A percentile compares a stretch with the other conserved stretches of the same genome.
phyloP scores from a whole-genome alignment of 176 grass and related monocot species.

The Pontederia crassipes region DNA sequence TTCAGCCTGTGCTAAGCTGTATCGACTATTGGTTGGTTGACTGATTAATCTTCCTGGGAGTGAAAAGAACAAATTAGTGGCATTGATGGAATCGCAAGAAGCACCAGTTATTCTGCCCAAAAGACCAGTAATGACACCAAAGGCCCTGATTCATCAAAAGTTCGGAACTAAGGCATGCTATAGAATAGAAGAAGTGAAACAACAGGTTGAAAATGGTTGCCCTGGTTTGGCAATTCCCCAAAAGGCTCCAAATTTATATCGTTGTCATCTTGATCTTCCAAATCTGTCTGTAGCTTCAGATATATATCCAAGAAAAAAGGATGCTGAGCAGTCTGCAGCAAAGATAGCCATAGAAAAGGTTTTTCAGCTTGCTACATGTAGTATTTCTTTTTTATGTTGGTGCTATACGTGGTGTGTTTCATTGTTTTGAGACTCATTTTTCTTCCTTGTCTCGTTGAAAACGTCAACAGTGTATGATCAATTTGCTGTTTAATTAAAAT shows the following conservation, averaged over 20 bases:
- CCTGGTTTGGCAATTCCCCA: constrained; percentile 61
- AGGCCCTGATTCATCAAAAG: constrained; percentile 79
- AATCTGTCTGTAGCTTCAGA: constrained; percentile 61
- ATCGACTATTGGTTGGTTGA: no score
- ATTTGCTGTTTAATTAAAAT: no score
- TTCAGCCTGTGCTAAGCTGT: no score
- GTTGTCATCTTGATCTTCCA: constrained; percentile 56
- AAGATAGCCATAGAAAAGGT: constrained; percentile 91
- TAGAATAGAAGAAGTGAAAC: constrained; percentile 50
- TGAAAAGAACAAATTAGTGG: no score
- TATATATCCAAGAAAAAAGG: constrained; percentile 69
- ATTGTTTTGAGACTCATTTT: neutral
- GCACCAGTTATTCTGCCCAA: constrained; percentile 17
- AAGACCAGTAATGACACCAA: constrained; percentile 42
- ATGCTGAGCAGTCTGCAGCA: constrained; percentile 82
- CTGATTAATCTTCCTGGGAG: no score
- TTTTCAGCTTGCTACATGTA: neutral
- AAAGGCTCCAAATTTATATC: constrained; percentile 47
- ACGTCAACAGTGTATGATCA: no score
- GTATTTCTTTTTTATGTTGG: constrained; percentile 2
- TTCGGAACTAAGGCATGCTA: constrained; percentile 52
- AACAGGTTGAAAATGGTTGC: constrained; percentile 44
- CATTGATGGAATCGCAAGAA: constrained; percentile 17
- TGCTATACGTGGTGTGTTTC: neutral
- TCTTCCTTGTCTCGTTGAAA: no score